Conservation (phyloP, 2,329 filamentous ascomycete species). For the Geosmithia flava region DNA sequence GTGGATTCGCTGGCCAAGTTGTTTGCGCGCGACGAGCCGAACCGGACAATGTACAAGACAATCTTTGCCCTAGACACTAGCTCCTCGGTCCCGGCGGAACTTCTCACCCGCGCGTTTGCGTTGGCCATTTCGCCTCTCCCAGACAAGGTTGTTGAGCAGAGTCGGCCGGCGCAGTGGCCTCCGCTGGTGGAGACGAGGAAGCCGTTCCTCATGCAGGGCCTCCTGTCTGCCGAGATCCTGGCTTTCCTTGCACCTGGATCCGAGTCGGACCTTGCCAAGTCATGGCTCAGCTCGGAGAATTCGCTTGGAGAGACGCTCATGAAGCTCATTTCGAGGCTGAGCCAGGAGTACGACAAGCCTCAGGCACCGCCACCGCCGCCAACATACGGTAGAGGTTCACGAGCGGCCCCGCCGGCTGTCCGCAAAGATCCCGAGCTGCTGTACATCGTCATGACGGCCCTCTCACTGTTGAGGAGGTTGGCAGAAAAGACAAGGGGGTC, state of each 20-base stretch:
- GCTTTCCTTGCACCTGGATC: slow-evolving; percentile 59
- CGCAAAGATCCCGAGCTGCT: slow-evolving; percentile 38
- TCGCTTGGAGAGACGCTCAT: slow-evolving; percentile 74
- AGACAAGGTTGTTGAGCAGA: slow-evolving; percentile 39
- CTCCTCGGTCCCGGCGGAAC: slow-evolving; percentile 55
- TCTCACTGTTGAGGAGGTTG: slow-evolving; percentile 55
- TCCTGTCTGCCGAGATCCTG: slow-evolving; percentile 82
- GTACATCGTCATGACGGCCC: slow-evolving; percentile 55
- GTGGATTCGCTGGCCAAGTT: slow-evolving; percentile 87
- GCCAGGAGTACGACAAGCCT: slow-evolving; percentile 44
- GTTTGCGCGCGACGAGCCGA: slow-evolving; percentile 85
- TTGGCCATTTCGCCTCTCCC: slow-evolving; percentile 79
- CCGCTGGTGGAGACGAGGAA: slow-evolving; percentile 72
- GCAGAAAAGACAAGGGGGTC: slow-evolving; percentile 53
- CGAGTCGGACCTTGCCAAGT: slow-evolving; percentile 60
- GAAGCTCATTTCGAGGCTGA: slow-evolving; percentile 61
- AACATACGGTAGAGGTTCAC: slow-evolving; percentile 12
- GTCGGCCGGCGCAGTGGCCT: slow-evolving; percentile 46
- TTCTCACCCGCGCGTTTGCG: slow-evolving; percentile 78
- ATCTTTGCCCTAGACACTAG: slow-evolving; percentile 66
- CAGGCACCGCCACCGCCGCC: slow-evolving; percentile 8
- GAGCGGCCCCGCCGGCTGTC: slow-evolving; percentile 16
- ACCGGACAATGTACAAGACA: slow-evolving; percentile 69
- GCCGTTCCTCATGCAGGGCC: slow-evolving; percentile 81
- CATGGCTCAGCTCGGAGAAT: slow-evolving; percentile 75